Evolutionary conservation across 768 basidiomycete genomes (phyloP), one percentile per base, ranked within the genome.

Genomic region (Neoboletus subvelutipes): DNA sequence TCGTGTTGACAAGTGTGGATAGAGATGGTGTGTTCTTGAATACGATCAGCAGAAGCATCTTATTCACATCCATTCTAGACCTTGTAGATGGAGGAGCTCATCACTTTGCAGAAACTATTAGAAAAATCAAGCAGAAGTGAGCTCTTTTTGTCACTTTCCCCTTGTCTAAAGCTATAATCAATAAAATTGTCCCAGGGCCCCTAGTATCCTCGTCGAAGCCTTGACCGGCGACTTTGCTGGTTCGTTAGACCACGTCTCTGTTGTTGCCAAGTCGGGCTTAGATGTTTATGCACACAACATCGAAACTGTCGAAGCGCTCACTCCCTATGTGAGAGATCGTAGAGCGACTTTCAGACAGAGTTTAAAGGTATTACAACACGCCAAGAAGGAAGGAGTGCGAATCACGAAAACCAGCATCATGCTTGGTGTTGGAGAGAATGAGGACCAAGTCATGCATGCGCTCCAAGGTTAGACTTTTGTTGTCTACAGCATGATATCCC

Each of bases 271-370:
- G 57, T 97, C 95, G 0, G 97, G 97, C 4, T 78, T 99, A 18
- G 97, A 98, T 68, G 97, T 99, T 13, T 99, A 94, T 67, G 97
- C 97, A 1, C 97, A 99, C 75, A 98, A 99, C 71, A 76, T 98
- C 46, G 97, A 99, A 75, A 98, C 97, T 0, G 86, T 88, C n/a
- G 96, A 98, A 74, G 86, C 84, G 45, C 77, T 97, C 50, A 98
- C 97, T 1, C 97, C 96, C 0, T 94, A 82, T 65, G 97, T 99
- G 28, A 90, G 97, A 40, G 97, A 99, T 71, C 87, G 94, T 24
- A 83, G 95, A 50, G 97, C 97, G 18, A 92, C 86, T 17, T 96
- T 95, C 76, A 78, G 89, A 43, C 91, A 88, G 73, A 94, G 87
- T 71, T 75, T 96, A 52, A 78, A 78, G 61, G 92, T 95, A 3